phyloP scores from a whole-genome alignment of 345 rosid species.

The Cardiospermum halicacabum region DNA sequence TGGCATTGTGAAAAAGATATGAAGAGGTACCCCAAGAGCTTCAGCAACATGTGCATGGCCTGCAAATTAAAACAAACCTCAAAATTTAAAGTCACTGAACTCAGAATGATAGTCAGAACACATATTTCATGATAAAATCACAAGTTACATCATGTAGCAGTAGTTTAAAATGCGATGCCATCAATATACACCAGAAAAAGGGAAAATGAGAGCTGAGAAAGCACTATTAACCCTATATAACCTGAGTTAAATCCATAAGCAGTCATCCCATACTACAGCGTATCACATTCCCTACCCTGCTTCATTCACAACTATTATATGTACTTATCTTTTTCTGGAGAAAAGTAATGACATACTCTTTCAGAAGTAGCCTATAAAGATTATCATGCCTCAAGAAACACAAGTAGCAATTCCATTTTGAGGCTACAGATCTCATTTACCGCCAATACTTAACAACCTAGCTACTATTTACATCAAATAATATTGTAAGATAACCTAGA shows the following conservation, averaged over 20 bases:
- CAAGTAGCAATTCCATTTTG: neutral
- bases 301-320: neutral
- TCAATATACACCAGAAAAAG: neutral
- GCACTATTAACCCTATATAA: neutral
- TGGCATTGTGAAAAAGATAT: conserved; percentile 99
- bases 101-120: conserved; percentile 7
- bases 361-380: neutral
- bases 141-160: neutral
- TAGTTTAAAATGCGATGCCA: neutral
- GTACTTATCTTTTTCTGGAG: neutral
- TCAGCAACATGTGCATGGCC: conserved; percentile 98
- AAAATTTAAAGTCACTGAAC: conserved; percentile 6
- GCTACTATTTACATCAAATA: neutral
- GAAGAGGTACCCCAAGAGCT: conserved; percentile 94
- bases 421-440: neutral
- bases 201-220: neutral
- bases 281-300: neutral
- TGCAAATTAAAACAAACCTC: conserved; percentile 28
- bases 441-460: neutral
- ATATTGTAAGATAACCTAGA: neutral
- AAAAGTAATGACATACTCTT: neutral
- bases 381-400: neutral
- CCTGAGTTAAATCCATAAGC: conserved; percentile 1
- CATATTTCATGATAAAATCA: neutral
- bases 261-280: neutral